Conservation (phyloP, 768 basidiomycete species). For the Tricholoma flavovirens region DNA sequence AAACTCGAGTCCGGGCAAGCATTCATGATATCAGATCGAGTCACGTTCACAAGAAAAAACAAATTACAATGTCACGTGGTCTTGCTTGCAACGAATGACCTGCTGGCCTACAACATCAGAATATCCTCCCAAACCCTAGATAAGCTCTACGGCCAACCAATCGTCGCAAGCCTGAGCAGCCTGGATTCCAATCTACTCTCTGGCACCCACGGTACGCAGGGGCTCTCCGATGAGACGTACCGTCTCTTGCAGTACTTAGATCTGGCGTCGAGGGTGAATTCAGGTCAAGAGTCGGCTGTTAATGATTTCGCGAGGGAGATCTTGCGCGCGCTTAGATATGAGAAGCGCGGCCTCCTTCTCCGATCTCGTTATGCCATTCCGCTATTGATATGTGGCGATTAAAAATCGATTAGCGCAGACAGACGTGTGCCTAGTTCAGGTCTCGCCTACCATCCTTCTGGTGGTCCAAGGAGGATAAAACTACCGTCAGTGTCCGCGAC, state of each 20-base stretch:
- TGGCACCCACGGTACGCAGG: not conserved
- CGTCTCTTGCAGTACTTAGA: conserved; percentile 13
- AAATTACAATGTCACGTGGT: not conserved
- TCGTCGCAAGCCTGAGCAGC: not conserved
- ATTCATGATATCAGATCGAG: conserved; percentile 34
- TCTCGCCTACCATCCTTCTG: conserved; percentile 11
- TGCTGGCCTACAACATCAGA: conserved; percentile 4
- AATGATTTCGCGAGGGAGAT: conserved; percentile 12
- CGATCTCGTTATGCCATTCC: conserved; percentile 11
- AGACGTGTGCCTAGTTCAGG: conserved; percentile 9
- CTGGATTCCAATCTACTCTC: not conserved
- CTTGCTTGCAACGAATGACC: too few relatives aligned
- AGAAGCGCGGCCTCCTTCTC: conserved; percentile 4
- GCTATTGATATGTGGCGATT: conserved; percentile 14
- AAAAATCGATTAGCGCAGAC: conserved; percentile 5
- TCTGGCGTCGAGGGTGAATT: conserved; percentile 9
- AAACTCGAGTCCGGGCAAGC: conserved; percentile 29
- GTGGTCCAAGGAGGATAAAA: conserved; percentile 13
- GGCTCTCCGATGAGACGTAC: conserved; percentile 12
- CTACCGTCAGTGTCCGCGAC: not conserved
- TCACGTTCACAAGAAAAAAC: conserved; percentile 27
- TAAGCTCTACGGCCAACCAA: not conserved
- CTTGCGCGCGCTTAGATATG: conserved; percentile 8
- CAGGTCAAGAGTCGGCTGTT: conserved; percentile 4
- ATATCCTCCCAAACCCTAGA: not conserved